Evolutionary conservation across 257 asterid genomes (phyloP).

Genomic region (Salvia miltiorrhiza): DNA sequence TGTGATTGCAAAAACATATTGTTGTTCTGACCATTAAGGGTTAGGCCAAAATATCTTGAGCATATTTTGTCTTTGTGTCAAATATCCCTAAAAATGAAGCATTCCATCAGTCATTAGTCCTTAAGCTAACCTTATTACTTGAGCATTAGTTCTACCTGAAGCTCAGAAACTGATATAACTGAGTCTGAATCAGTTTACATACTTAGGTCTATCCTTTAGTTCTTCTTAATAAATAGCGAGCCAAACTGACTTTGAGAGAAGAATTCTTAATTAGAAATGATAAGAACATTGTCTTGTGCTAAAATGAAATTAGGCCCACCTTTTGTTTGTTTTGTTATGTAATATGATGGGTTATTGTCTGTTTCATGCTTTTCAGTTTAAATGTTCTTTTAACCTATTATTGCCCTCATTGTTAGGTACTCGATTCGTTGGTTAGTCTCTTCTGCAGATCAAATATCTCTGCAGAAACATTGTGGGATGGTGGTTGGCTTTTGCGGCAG

Average conservation of each 20-base stretch:
- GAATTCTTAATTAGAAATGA: not conserved
- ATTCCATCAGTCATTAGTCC: not conserved
- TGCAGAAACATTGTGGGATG: constrained; percentile 97
- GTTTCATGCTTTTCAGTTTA: not conserved
- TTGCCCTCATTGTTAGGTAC: constrained; percentile 57
- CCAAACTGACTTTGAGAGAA: not conserved
- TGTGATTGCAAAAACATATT: not conserved
- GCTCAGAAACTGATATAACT: not conserved
- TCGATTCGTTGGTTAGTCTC: constrained; percentile 92
- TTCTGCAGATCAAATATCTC: constrained; percentile 86
- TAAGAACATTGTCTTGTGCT: not conserved
- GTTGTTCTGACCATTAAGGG: not conserved
- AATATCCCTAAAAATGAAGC: not conserved
- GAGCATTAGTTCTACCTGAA: not conserved
- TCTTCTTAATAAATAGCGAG: not conserved
- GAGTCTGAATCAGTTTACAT: not conserved
- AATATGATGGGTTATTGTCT: constrained; percentile 6
- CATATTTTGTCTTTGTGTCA: not conserved
- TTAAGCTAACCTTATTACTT: not conserved
- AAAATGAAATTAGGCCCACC: not conserved
- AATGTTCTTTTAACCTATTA: constrained; percentile 9
- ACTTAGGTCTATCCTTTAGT: not conserved
- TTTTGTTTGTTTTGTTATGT: constrained; percentile 8
- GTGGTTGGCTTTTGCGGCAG: constrained; percentile 99
- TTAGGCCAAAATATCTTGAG: not conserved